A percentile compares a stretch with the other conserved stretches of the same genome.
Evolutionary conservation across 2,329 filamentous ascomycete genomes (phyloP).

Genomic region (Beauveria rudraprayagi): DNA sequence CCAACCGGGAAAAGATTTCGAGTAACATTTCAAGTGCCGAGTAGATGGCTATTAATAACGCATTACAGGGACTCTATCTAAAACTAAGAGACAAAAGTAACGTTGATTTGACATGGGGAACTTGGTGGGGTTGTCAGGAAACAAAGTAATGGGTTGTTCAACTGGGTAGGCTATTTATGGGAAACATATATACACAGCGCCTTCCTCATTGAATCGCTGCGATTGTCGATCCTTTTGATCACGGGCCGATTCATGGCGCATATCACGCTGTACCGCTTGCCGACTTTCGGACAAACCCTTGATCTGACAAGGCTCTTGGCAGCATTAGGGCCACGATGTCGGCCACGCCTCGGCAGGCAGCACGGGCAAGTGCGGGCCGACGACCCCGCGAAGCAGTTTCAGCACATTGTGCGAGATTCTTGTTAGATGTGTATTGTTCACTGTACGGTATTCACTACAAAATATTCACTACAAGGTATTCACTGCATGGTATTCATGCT

Average conservation of each 20-base stretch:
- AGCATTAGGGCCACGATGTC: background rate
- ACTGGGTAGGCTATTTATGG: no score
- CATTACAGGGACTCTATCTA: background rate
- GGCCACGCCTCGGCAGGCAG: background rate
- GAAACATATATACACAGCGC: no score
- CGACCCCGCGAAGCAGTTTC: background rate
- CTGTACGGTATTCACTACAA: no score
- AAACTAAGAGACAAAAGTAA: background rate
- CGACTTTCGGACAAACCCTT: background rate
- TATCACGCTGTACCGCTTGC: background rate
- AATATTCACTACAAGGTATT: no score
- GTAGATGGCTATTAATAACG: background rate
- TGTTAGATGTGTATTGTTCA: background rate
- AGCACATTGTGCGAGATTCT: background rate
- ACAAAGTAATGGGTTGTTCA: background rate
- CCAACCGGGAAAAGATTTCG: background rate
- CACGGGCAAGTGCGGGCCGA: background rate
- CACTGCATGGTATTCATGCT: background rate
- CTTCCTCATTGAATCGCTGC: background rate
- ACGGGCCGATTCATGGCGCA: background rate
- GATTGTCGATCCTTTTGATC: background rate
- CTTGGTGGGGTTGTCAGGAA: no score
- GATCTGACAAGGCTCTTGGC: background rate
- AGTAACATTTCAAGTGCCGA: background rate
- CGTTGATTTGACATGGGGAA: background rate